Conservation (phyloP, 164 flowering plant genomes). For the Dillenia suffruticosa region DNA sequence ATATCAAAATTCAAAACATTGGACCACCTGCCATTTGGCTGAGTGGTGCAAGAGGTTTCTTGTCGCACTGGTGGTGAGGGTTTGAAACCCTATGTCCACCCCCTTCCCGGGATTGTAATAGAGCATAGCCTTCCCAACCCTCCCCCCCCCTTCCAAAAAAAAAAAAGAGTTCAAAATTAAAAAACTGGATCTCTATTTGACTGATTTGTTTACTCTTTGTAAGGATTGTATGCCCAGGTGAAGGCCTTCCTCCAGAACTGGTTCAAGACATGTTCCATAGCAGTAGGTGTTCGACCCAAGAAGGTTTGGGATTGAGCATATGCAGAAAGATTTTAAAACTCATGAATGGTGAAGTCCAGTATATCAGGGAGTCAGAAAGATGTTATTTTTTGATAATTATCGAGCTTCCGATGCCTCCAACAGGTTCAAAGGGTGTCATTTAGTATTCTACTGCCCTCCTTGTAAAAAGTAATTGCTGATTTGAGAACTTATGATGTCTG, state of each 20-base stretch:
- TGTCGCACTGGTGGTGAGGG: too few relatives aligned
- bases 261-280: constrained; percentile 78
- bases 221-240: constrained; percentile 77
- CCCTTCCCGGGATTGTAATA: too few relatives aligned
- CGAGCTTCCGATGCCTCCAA: constrained; percentile 45
- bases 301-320: constrained; percentile 85
- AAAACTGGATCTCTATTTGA: not conserved
- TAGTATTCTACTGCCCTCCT: constrained; percentile 5
- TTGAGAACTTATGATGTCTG: too few relatives aligned
- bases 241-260: constrained; percentile 78
- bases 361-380: constrained; percentile 72
- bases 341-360: constrained; percentile 81
- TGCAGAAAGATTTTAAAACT: constrained; percentile 71
- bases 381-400: constrained; percentile 56
- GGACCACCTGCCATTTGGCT: too few relatives aligned
- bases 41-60: too few relatives aligned
- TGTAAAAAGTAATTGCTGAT: too few relatives aligned
- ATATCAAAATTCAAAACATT: too few relatives aligned
- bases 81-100: too few relatives aligned
- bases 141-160: too few relatives aligned
- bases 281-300: constrained; percentile 59
- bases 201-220: not conserved
- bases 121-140: too few relatives aligned
- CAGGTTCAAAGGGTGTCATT: constrained; percentile 21
- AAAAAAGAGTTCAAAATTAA: too few relatives aligned